Evolutionary conservation across 495 filamentous ascomycete species (phyloP), one percentile per base, ranked within the genome.

Genomic region (Talaromyces liani): DNA sequence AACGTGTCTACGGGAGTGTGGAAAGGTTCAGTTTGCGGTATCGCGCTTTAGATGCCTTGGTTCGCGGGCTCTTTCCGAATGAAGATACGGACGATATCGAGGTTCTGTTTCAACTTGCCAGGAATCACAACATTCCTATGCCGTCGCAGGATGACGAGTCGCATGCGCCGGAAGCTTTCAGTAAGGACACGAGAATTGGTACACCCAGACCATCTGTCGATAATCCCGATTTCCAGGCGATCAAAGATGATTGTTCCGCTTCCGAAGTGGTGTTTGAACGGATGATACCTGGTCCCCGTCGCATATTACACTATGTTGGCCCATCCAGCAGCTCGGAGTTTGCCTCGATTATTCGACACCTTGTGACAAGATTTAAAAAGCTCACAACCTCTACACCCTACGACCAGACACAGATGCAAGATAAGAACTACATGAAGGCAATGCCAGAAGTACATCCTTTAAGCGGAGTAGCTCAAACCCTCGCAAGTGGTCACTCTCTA

Each of bases 1-100:
- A 76, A 56, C 68, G 78, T 56, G 73, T 82, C 20, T 80, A 80
- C 57, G 79, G 79, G 10, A 82, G 79, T 65, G 77, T 82, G n/a
- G 79, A 82, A 62, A 76, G 71, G 34, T 66, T 82, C 56, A 76
- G 77, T 53, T 70, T 71, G 53, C 70, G 79, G 61, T 77, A 79
- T 56, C 66, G 74, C 25, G 73, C 77, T 14, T 72, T 80, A 22
- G 77, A 81, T 68, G 75, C 78, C 18, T 66, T 80, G 56, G 73
- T 81, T 47, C 73, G 73, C 31, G 78, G 76, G 20, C 58, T 79
- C 24, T 78, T 78, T 61, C 79, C 79, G 1, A 67, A 79, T n/a
- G 68, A 73, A 45, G 76, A 76, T 63, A 73, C 75, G 6, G 72
- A 71, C 45, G 70, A 69, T 65, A 33, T 70, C 45, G 71, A 76